Conservation (phyloP, 1,284 basidiomycete genomes). For the Neonothopanus nambi region DNA sequence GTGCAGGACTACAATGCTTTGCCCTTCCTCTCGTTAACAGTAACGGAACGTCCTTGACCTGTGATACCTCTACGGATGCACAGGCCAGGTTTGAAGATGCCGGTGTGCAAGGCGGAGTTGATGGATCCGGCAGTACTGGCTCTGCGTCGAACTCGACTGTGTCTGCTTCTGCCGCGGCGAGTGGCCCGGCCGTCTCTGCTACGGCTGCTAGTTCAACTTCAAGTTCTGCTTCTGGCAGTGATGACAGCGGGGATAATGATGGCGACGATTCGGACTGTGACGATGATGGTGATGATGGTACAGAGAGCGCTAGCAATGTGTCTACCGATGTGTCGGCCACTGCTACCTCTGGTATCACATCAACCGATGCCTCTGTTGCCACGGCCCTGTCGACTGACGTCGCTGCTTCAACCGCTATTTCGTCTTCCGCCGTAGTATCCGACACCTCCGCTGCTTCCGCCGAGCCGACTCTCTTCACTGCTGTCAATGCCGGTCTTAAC, state of each 20-base stretch:
- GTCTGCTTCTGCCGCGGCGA: not conserved
- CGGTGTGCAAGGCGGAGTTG: slow-evolving; percentile 47
- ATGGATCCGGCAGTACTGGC: slow-evolving; percentile 28
- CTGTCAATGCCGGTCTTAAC: not conserved
- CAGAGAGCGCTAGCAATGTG: not conserved
- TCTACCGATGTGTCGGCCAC: not conserved
- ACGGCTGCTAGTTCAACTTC: slow-evolving; percentile 13
- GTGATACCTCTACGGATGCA: slow-evolving; percentile 45
- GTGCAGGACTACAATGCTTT: slow-evolving; percentile 41
- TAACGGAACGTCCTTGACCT: slow-evolving; percentile 48
- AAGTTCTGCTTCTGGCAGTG: slow-evolving; percentile 1
- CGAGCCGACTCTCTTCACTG: not conserved
- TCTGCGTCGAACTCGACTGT: slow-evolving; percentile 8
- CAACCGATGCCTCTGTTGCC: not conserved
- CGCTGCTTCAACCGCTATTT: slow-evolving; percentile 1
- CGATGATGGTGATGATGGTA: slow-evolving; percentile 6
- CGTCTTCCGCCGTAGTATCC: not conserved
- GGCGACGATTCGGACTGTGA: not conserved
- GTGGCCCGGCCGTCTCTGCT: not conserved
- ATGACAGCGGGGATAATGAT: not conserved
- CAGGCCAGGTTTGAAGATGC: slow-evolving; percentile 41
- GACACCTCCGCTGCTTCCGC: not conserved
- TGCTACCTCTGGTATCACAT: not conserved
- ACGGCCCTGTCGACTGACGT: not conserved
- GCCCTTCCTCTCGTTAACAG: slow-evolving; percentile 55